Percentiles rank a stretch among this genome's conserved stretches.
These are phyloP conservation scores for Chaetomiaceae sp. DNA, from an alignment of 2,329 filamentous ascomycete genomes.

Conservation along the genomic window DNA sequence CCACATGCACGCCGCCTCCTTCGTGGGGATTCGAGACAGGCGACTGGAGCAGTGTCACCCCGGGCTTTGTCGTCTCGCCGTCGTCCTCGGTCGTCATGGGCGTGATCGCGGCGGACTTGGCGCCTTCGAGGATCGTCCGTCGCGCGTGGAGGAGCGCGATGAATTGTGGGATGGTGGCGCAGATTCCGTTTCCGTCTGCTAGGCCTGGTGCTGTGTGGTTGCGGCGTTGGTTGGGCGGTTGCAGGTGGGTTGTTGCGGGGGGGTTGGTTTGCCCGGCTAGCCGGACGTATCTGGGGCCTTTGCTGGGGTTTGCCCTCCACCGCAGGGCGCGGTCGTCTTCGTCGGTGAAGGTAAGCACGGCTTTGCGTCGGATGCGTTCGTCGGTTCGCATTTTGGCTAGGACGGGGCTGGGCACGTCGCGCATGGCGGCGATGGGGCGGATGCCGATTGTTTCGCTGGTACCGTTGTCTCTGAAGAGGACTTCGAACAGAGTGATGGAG, in stretches of 20 bases:
- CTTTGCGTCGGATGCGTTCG: constrained; percentile 17
- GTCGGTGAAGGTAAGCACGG: constrained; percentile 17
- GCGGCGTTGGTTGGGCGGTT: background rate
- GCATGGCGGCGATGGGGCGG: constrained; percentile 22
- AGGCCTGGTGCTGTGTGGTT: background rate
- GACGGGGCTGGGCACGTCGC: constrained; percentile 20
- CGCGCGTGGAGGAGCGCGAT: constrained; percentile 21
- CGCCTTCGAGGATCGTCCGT: constrained; percentile 18
- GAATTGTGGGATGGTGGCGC: constrained; percentile 23
- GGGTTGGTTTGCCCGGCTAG: background rate
- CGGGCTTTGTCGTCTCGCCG: background rate
- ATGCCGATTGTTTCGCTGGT: constrained; percentile 12
- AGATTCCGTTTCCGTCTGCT: constrained; percentile 17
- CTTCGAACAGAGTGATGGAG: constrained; percentile 19
- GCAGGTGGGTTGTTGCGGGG: background rate
- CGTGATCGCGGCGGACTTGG: constrained; percentile 7
- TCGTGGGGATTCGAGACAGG: constrained; percentile 17
- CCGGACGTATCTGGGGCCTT: constrained; percentile 16
- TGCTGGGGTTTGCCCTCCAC: constrained; percentile 20
- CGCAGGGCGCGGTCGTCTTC: constrained; percentile 15
- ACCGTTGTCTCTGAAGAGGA: constrained; percentile 8
- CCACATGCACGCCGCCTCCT: constrained; percentile 21
- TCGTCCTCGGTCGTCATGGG: constrained; percentile 3
- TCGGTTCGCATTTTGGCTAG: constrained; percentile 20
- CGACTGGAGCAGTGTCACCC: constrained; percentile 10